phyloP scores from a whole-genome alignment of 2,329 filamentous ascomycete species.

The Penicillium sp. region DNA sequence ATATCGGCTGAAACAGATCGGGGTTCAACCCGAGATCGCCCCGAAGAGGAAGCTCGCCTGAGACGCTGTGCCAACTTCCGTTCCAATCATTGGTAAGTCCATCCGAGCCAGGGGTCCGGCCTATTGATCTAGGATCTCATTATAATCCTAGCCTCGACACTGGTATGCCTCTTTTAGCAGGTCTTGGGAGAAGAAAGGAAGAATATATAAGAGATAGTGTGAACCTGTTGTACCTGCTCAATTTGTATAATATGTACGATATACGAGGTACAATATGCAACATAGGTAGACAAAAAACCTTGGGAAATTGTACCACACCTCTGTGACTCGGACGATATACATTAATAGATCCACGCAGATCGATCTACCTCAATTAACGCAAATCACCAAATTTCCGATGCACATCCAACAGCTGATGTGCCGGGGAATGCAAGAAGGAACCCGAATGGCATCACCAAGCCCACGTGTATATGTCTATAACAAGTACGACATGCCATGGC shows the following conservation, averaged over 20 bases:
- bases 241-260: no score
- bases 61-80: constrained; percentile 5
- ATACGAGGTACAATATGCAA: no score
- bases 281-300: neutral
- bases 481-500: constrained; percentile 4
- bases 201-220: neutral
- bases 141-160: neutral
- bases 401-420: neutral
- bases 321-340: no score
- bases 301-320: no score
- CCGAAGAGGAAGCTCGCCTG: constrained; percentile 25
- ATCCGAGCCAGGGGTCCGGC: constrained; percentile 1
- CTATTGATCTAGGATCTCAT: neutral
- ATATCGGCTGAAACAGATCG: constrained; percentile 7
- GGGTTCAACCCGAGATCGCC: constrained; percentile 21
- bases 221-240: neutral
- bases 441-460: constrained; percentile 5
- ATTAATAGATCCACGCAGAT: neutral
- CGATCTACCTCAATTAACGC: neutral
- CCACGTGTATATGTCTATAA: neutral
- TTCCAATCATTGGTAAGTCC: constrained; percentile 15
- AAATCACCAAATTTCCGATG: neutral
- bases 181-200: neutral
- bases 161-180: neutral
- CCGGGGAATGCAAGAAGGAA: neutral